phyloP scores from a whole-genome alignment of 2,329 filamentous ascomycete species.

The Fusarium sp. region DNA sequence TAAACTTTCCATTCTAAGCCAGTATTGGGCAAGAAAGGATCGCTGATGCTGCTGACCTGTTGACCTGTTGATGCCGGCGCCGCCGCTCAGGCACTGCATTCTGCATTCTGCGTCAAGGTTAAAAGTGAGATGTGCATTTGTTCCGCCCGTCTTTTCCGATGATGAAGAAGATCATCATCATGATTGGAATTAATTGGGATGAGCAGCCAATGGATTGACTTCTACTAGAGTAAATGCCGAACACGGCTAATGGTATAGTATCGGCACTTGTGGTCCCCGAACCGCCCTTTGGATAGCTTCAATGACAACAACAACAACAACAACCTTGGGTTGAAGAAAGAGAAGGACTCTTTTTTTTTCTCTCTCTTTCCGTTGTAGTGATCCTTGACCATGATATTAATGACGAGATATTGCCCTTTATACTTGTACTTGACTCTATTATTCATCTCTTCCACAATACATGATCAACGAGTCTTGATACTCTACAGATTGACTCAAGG shows the following conservation, averaged over 20 bases:
- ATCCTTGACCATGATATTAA: not conserved
- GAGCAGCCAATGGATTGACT: not conserved
- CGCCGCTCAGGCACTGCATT: not conserved
- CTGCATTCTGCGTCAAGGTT: not conserved
- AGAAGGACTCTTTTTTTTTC: too few relatives aligned
- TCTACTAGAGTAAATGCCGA: not conserved
- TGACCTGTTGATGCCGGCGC: not conserved
- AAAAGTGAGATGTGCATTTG: conserved; percentile 1
- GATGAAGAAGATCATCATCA: not conserved
- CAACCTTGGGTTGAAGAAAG: too few relatives aligned
- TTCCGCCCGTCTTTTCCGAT: not conserved
- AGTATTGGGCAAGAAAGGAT: not conserved
- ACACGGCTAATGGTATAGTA: not conserved
- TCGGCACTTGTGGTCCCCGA: conserved; percentile 1
- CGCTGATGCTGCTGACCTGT: not conserved
- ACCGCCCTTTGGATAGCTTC: not conserved
- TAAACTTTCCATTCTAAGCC: conserved; percentile 5
- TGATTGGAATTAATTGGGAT: conserved; percentile 8
- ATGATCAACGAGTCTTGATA: not conserved
- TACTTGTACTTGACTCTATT: conserved; percentile 2
- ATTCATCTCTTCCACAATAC: not conserved
- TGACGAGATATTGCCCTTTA: not conserved
- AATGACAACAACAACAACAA: not conserved
- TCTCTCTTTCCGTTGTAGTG: too few relatives aligned
- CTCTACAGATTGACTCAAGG: not conserved